Evolutionary conservation across 108 stramenopile genomes (phyloP).

Genomic region (Pseudonitzschia multiseries): DNA sequence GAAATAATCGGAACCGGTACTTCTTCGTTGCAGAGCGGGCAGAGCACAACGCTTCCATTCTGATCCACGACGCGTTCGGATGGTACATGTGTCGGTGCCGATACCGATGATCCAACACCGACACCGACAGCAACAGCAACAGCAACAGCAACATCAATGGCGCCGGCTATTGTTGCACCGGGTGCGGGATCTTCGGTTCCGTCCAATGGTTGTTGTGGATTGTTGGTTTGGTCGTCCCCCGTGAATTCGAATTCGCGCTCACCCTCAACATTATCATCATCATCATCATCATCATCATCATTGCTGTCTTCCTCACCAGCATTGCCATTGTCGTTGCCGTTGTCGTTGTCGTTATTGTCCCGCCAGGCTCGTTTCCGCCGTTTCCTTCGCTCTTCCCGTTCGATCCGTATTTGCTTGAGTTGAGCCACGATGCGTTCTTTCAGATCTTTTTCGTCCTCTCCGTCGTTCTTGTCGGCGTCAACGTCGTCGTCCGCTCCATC

Average conservation of each 20-base stretch:
- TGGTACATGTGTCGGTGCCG: background rate
- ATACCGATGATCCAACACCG: background rate
- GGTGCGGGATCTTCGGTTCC: slow-evolving; percentile 1
- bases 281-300: background rate
- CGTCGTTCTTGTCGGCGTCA: background rate
- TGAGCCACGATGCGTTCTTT: background rate
- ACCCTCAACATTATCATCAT: slow-evolving; percentile 6
- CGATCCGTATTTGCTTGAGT: slow-evolving; percentile 25
- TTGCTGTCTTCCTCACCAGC: background rate
- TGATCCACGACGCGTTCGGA: background rate
- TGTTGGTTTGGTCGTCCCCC: background rate
- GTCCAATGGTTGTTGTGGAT: background rate
- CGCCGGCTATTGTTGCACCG: too few relatives aligned
- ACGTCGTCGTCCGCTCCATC: background rate
- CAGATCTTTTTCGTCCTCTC: slow-evolving; percentile 5
- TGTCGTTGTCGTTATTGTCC: background rate
- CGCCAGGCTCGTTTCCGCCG: slow-evolving; percentile 15
- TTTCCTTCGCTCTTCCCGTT: slow-evolving; percentile 27
- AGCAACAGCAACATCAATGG: too few relatives aligned
- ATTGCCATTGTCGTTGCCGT: slow-evolving; percentile 1
- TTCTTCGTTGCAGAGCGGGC: slow-evolving; percentile 35
- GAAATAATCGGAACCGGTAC: slow-evolving; percentile 28
- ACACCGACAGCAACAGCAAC: background rate
- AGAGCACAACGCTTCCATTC: slow-evolving; percentile 1
- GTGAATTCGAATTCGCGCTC: slow-evolving; percentile 20